A percentile compares a stretch with the other conserved stretches of the same genome.
Conservation (phyloP, 352 stramenopile genomes). For the Aphanomyces euteiches region DNA sequence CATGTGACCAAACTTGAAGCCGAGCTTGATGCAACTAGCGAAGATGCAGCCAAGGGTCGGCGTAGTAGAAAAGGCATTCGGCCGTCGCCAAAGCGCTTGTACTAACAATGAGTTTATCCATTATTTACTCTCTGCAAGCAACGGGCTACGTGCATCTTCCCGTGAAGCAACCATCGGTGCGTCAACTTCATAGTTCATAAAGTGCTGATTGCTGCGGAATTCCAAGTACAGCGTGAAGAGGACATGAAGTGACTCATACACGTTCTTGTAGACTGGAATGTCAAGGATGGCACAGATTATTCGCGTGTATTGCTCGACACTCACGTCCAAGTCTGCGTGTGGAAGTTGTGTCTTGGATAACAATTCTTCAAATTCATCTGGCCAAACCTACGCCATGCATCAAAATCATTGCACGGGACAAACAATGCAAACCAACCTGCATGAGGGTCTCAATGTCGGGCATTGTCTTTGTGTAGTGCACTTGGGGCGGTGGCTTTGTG, state of each 20-base stretch:
- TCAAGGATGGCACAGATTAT: constrained; percentile 92
- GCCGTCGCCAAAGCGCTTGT: background rate
- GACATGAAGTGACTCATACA: constrained; percentile 93
- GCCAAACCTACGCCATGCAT: constrained; percentile 47
- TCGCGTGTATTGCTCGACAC: constrained; percentile 90
- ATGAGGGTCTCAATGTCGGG: constrained; percentile 94
- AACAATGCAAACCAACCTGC: constrained; percentile 73
- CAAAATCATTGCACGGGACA: constrained; percentile 35
- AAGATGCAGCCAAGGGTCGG: background rate
- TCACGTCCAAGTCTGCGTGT: constrained; percentile 85
- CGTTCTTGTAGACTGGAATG: constrained; percentile 92
- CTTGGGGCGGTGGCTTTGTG: constrained; percentile 88
- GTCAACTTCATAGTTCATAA: constrained; percentile 78
- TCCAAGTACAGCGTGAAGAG: constrained; percentile 93
- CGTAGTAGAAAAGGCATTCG: constrained; percentile 3
- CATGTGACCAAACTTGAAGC: constrained; percentile 14
- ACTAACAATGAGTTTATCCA: too few species aligned
- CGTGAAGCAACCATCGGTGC: background rate
- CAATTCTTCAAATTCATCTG: constrained; percentile 80
- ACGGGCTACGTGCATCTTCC: background rate
- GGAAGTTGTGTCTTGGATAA: constrained; percentile 68
- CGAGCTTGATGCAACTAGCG: background rate
- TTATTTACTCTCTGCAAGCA: constrained; percentile 10
- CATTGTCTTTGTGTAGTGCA: constrained; percentile 93
- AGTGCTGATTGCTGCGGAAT: constrained; percentile 92